phyloP scores from a whole-genome alignment of 306 rosid genomes.

The Corylus avellana region DNA sequence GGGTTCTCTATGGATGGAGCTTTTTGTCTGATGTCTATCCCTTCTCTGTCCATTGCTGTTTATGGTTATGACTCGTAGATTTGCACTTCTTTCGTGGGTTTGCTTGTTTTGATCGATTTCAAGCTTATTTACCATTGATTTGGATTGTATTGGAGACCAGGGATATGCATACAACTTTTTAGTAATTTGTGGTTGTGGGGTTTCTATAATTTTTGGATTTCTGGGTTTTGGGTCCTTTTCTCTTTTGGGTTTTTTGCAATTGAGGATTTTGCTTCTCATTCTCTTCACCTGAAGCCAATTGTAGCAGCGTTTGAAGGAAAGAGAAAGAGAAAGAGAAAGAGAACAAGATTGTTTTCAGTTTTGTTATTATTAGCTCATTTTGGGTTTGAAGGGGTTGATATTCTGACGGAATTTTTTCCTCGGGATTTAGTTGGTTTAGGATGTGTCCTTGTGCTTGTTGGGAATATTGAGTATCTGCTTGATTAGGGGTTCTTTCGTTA shows the following conservation, averaged over 20 bases:
- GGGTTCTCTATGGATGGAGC: conserved; percentile 25
- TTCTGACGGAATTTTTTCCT: conserved; percentile 17
- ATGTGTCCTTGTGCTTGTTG: conserved; percentile 18
- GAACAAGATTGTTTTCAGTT: conserved; percentile 3
- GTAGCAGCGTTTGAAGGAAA: conserved; percentile 23
- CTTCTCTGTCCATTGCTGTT: conserved; percentile 19
- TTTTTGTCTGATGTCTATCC: conserved; percentile 23
- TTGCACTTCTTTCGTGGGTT: conserved; percentile 26
- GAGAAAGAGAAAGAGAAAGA: not conserved
- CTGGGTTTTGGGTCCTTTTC: not conserved
- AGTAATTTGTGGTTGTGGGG: not conserved
- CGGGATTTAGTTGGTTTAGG: conserved; percentile 6
- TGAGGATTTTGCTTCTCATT: conserved; percentile 8
- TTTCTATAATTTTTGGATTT: not conserved
- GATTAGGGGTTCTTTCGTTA: not conserved
- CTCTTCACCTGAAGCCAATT: conserved; percentile 4
- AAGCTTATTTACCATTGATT: conserved; percentile 9
- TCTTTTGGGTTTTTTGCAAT: conserved; percentile 15
- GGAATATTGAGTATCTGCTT: conserved; percentile 27
- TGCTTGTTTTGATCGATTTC: conserved; percentile 15
- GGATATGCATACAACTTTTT: not conserved
- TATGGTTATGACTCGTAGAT: conserved; percentile 30
- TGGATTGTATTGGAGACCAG: conserved; percentile 1
- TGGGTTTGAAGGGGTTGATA: conserved; percentile 29
- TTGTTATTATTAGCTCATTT: conserved; percentile 10